A percentile compares a stretch with the other conserved stretches of the same genome.
Evolutionary conservation across 2,329 filamentous ascomycete species (phyloP).

Genomic region (Aspergillus sp.): DNA sequence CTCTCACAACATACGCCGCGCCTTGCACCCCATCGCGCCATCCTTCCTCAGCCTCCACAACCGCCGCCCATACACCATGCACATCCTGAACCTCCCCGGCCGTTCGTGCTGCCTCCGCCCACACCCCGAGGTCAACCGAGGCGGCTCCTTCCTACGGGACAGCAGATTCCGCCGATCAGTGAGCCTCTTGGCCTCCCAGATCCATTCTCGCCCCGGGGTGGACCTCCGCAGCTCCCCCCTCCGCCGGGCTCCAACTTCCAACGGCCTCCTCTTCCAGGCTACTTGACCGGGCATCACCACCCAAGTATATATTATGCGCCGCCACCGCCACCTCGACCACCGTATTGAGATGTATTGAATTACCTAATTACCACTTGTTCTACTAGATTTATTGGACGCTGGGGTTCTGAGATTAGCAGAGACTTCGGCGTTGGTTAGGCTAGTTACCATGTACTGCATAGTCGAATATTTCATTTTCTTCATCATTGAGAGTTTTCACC

Average conservation of each 20-base stretch:
- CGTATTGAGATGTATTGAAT: constrained; percentile 3
- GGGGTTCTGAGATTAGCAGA: constrained; percentile 4
- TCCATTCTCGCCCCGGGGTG: constrained; percentile 34
- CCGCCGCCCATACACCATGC: constrained; percentile 19
- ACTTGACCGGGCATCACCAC: constrained; percentile 23
- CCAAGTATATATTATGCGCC: constrained; percentile 26
- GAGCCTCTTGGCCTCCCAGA: constrained; percentile 38
- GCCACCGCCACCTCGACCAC: constrained; percentile 20
- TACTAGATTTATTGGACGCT: not conserved
- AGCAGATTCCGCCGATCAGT: constrained; percentile 30
- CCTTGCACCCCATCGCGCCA: constrained; percentile 34
- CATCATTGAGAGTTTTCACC: not conserved
- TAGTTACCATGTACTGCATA: constrained; percentile 2
- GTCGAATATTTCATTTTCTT: not conserved
- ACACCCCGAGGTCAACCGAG: constrained; percentile 33
- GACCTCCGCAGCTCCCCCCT: constrained; percentile 41
- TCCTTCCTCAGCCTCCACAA: constrained; percentile 30
- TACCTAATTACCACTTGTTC: not conserved
- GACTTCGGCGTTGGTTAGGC: constrained; percentile 3
- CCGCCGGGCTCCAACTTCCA: constrained; percentile 41
- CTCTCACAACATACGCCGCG: constrained; percentile 47
- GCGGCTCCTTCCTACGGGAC: constrained; percentile 38
- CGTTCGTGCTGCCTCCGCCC: constrained; percentile 29
- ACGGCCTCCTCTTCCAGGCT: constrained; percentile 31
- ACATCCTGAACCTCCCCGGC: constrained; percentile 33